Evolutionary conservation across 1,284 basidiomycete species (phyloP), one percentile per base, ranked within the genome.

Genomic region (Ceratobasidium sp.): DNA sequence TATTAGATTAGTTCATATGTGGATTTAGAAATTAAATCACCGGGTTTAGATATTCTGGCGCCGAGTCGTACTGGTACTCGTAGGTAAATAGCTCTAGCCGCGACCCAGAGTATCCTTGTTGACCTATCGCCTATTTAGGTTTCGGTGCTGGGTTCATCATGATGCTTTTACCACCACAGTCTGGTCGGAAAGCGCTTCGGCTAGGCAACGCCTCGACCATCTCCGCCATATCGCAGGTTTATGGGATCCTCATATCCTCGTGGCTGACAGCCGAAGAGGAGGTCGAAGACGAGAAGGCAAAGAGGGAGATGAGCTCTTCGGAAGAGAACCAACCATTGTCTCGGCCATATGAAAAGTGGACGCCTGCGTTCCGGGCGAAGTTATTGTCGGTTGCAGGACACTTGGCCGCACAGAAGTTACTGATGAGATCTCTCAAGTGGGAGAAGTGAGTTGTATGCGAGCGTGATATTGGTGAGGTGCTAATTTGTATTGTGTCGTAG

Each of bases 141-240:
- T 83, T 80, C 39, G 85, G 82, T 3, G 87, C 87, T 0, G 85
- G 87, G 0, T 86, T 86, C 80, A 83, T 88, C 65, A 79, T 87
- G 53, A 88, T 88, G 86, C 83, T 88, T 80, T 79, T 88, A n/a
- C 87, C 87, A 0, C 86, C 88, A 4, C 84, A 86, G 53, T 88
- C 87, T 17, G 86, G 86, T 3, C 86, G 88, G 42, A 85, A 85
- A 73, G 84, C 86, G 37, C 86, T 89, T 54, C 85, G 88, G 20
- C 80, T 86, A n/a, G 83, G 84, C 23, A 87, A 87, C 79, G 87
- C 88, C 3, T 79, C 83, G 20, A 82, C 83, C 11, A 83, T 88
- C 63, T 80, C 83, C 11, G 81, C 84, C 23, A 80, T 89, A 7
- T 84, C 84, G 0, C 81, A 84, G 73, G 77, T 86, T 13, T 89